Evolutionary conservation across 2,329 filamentous ascomycete species (phyloP), one percentile per base, ranked within the genome.

Genomic region (Diaporthe sp.): DNA sequence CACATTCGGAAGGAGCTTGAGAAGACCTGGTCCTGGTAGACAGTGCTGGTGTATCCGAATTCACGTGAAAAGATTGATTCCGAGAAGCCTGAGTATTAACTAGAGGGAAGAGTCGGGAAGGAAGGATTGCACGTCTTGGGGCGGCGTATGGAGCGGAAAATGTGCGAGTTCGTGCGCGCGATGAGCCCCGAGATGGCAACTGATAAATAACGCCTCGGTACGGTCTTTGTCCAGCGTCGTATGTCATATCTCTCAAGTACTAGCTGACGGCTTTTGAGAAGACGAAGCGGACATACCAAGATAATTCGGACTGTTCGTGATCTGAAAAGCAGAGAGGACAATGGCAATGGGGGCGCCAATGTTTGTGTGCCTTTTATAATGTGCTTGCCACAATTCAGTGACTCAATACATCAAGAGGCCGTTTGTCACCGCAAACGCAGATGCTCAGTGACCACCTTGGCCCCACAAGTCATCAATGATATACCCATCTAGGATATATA

Each of bases 221-320:
- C 28, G 68, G 53, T n/a, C 15, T 28, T 25, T 71, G 68, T 25
- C 68, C 34, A n/a, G 68, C 19, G 17, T 71, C 49, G 28, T 71
- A 60, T 34, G 28, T 44, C 68, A 71, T 60, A 1, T 19, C 53
- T 49, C 8, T 34, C 7, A 34, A 34, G 34, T 34, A 1, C 34
- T 10, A 31, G 25, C 6, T 31, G 15, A 58, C 5, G 8, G 28
- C 12, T 34, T 12, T 7, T n/a, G 13, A 1, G 39, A 44, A 8
- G 1, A 19, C 13, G n/a, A 39, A 10, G 7, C 4, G 9, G 13
- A 13, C 9, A 25, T 6, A 60, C 19, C 46, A 2, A 25, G 19
- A 49, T 12, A 3, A 17, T 10, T 5, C 17, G 31, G 39, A 55
- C 17, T 46, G 2, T 25, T 31, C n/a, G 6, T 34, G 17, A 12